Conservation (phyloP, 805 yeast genomes). For the Komagataella mondaviorum region DNA sequence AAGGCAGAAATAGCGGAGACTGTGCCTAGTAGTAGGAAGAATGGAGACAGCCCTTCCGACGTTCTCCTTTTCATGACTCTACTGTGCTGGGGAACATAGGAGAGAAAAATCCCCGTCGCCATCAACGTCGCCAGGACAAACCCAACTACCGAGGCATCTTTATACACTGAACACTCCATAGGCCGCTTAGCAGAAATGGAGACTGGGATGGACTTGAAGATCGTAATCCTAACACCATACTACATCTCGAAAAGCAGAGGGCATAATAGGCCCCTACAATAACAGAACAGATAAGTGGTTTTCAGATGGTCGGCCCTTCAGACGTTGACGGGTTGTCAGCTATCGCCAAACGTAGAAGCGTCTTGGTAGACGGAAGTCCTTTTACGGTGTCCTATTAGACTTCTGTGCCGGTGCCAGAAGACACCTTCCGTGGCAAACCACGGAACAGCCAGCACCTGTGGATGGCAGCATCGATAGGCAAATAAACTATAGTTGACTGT, state of each 20-base stretch:
- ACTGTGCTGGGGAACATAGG: slow-evolving; percentile 67
- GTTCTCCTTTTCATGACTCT: slow-evolving; percentile 43
- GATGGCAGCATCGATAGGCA: too few relatives aligned
- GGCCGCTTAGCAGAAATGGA: background rate
- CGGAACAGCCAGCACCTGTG: too few relatives aligned
- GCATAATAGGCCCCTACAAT: too few relatives aligned
- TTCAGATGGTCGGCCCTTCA: too few relatives aligned
- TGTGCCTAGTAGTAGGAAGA: slow-evolving; percentile 57
- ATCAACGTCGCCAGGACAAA: slow-evolving; percentile 37
- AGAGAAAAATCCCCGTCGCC: slow-evolving; percentile 52
- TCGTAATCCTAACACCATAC: background rate
- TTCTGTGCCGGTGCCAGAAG: too few relatives aligned
- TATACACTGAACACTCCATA: slow-evolving; percentile 24
- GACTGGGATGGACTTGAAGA: background rate
- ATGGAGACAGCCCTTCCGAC: slow-evolving; percentile 70
- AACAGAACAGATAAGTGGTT: background rate
- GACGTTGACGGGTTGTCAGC: too few relatives aligned
- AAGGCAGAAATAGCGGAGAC: slow-evolving; percentile 56
- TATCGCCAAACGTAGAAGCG: too few relatives aligned
- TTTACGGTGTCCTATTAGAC: too few relatives aligned
- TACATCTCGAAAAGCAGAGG: background rate
- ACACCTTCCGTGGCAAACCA: too few relatives aligned
- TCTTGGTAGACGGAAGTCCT: too few relatives aligned
- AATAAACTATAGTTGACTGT: too few relatives aligned
- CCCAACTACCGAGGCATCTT: slow-evolving; percentile 34